Evolutionary conservation across 768 basidiomycete species (phyloP).

Genomic region (Kondoa subrosea): DNA sequence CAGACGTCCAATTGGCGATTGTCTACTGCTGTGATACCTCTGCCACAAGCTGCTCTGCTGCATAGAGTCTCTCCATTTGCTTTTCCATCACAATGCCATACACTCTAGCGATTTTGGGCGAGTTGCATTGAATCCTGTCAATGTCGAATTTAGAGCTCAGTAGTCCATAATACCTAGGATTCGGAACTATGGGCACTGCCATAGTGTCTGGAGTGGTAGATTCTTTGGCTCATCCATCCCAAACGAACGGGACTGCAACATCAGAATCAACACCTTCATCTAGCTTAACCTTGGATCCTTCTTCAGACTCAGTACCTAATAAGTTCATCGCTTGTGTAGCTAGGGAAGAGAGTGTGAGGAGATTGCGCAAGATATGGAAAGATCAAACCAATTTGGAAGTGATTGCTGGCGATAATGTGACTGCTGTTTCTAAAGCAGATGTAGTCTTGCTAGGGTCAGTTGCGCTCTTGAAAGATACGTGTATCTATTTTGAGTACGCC

Average conservation of each 20-base stretch:
- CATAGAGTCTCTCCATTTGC: not conserved
- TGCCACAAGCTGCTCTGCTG: no score
- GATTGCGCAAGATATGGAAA: slow-evolving; percentile 47
- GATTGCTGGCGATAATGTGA: slow-evolving; percentile 49
- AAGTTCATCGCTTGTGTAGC: slow-evolving; percentile 77
- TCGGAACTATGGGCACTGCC: slow-evolving; percentile 96
- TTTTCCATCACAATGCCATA: slow-evolving; percentile 14
- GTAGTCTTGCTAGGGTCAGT: slow-evolving; percentile 75
- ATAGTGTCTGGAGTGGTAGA: slow-evolving; percentile 80
- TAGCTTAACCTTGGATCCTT: slow-evolving; percentile 19
- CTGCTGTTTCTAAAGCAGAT: slow-evolving; percentile 55
- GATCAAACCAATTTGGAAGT: slow-evolving; percentile 56
- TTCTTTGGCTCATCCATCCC: slow-evolving; percentile 51
- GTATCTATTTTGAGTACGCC: not conserved
- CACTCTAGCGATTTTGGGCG: slow-evolving; percentile 9
- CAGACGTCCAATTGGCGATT: no score
- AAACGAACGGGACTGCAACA: slow-evolving; percentile 35
- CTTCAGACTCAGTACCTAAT: slow-evolving; percentile 55
- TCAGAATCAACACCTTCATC: slow-evolving; percentile 20
- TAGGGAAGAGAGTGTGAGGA: slow-evolving; percentile 54
- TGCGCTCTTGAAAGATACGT: not conserved
- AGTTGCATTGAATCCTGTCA: not conserved
- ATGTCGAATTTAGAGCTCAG: no score
- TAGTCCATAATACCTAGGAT: no score
- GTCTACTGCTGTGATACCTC: no score